phyloP scores from a whole-genome alignment of 169 alveolate species.

The Cryptosporidium canis region DNA sequence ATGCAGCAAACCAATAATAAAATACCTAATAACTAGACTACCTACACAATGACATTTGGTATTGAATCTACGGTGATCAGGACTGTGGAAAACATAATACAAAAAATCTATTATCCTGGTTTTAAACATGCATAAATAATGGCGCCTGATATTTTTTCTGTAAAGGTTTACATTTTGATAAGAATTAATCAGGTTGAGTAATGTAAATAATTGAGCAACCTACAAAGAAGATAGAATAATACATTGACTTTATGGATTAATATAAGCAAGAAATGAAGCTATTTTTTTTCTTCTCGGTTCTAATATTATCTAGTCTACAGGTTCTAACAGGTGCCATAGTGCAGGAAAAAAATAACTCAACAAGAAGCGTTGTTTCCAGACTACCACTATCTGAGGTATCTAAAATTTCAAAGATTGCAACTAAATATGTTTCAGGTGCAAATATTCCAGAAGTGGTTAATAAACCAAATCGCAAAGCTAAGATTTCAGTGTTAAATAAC shows the following conservation, averaged over 20 bases:
- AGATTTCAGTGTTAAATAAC: slow-evolving; percentile 9
- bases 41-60: neutral
- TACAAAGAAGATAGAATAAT: neutral
- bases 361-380: neutral
- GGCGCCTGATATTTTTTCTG: slow-evolving; percentile 62
- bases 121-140: slow-evolving; percentile 30
- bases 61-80: neutral
- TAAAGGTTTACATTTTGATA: neutral
- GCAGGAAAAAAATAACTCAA: neutral
- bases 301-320: neutral
- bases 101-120: neutral
- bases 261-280: neutral
- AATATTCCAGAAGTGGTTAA: slow-evolving; percentile 44
- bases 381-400: slow-evolving; percentile 33
- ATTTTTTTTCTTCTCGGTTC: neutral
- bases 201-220: neutral
- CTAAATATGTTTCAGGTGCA: slow-evolving; percentile 65
- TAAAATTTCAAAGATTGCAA: slow-evolving; percentile 38
- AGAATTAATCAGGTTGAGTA: neutral
- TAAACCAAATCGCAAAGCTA: slow-evolving; percentile 47
- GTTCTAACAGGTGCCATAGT: neutral
- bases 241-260: neutral
- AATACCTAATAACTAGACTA: neutral
- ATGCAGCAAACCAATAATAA: neutral
- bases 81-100: neutral